Base-by-base conservation (phyloP, 768 basidiomycete genomes). In the Leccinum variicolor region DNA sequence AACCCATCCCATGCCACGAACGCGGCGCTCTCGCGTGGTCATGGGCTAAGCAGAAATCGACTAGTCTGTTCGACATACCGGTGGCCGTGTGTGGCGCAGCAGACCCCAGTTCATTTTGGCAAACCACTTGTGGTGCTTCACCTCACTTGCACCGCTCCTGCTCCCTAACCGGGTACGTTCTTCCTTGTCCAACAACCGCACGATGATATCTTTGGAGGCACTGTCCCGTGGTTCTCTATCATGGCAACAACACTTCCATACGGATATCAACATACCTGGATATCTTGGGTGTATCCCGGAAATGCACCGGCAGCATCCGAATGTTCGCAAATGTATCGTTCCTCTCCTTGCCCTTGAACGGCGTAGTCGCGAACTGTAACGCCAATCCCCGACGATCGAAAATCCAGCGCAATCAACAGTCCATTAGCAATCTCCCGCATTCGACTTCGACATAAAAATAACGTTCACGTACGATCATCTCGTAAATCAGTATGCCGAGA, bases 101-200 rank as follows among this genome's bases (percentile, higher is more conserved):
- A 99, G 79, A 23, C 96, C 97, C 97, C 96, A 99, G 76, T 93
- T 95, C 69, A 96, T 86, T 66, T 93, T 94, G 28, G 79, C 77
- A 77, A 99, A 99, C 97, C 97, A 99, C 72, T 92, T 94, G 82
- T 98, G 97, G 57, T 91, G 88, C 78, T 98, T 99, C 66, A 99
- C 94, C 75, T 99, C 97, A 69, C 94, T 96, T 56, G 97, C 97
- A 26, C 97, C 97, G 64, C 87, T 93, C 74, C 83, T 87, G 73
- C 92, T 93, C 47, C 97, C 97, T 36, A 98, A 73, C 60, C 97
- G 82, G 55, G 84, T 87, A 69, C 82, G 78, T 74, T 99, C 97
- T 64, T 90, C 86, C 77, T 99, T 99, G 81, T 92, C 90, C 66
- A 99, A 76, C 54, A 98, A 72, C 62, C 94, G 91, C 33, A 79